Evolutionary conservation across 805 yeast genomes (phyloP).

Genomic region (Saturnispora kantuleensis): DNA sequence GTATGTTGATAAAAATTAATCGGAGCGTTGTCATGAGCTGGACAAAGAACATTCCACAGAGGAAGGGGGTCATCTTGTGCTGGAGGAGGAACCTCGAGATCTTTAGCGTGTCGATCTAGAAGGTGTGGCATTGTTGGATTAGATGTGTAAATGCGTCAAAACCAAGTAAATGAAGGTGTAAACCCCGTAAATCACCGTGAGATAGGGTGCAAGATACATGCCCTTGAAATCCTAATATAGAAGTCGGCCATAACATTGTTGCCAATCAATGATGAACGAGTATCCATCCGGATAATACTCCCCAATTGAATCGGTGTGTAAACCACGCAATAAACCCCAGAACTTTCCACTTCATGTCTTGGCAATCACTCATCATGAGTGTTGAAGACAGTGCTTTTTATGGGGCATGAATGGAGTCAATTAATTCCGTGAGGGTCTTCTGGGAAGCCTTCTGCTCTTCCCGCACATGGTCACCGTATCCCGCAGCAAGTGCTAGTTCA

Average conservation of each 20-base stretch:
- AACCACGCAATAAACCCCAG: constrained; percentile 23
- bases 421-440: constrained; percentile 14
- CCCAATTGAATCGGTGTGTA: constrained; percentile 14
- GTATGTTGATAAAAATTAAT: constrained; percentile 10
- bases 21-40: constrained; percentile 14
- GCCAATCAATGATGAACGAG: constrained; percentile 17
- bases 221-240: constrained; percentile 21
- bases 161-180: constrained; percentile 12
- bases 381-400: constrained; percentile 1
- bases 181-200: constrained; percentile 16
- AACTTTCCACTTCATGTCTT: constrained; percentile 1
- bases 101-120: constrained; percentile 13
- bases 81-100: constrained; percentile 20
- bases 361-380: too few relatives aligned
- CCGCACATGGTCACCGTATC: constrained; percentile 17
- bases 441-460: constrained; percentile 11
- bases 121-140: constrained; percentile 16
- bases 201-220: constrained; percentile 17
- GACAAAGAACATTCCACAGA: constrained; percentile 15
- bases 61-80: constrained; percentile 18
- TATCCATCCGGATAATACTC: not conserved
- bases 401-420: constrained; percentile 13
- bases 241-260: constrained; percentile 24
- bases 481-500: constrained; percentile 18
- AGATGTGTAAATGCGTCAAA: constrained; percentile 12